Evolutionary conservation across 2,329 filamentous ascomycete genomes (phyloP), one percentile per base, ranked within the genome.

Genomic region (Didymella exigua): DNA sequence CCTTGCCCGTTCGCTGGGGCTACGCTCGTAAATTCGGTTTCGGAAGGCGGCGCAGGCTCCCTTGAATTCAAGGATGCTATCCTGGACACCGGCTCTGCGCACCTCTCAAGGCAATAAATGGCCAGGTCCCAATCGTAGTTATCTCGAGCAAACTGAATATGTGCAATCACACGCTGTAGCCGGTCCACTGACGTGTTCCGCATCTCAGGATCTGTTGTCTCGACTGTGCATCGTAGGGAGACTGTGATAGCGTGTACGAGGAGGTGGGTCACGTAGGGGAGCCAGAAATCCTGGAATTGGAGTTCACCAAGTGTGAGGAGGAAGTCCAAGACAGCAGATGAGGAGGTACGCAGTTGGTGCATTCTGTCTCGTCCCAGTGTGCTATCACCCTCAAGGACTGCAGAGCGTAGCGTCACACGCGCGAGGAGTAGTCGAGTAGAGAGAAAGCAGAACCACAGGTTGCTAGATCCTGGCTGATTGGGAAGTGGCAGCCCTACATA

Each of bases 51-150:
- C 2, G 31, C 54, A 2, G 63, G 62, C 37, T 66, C 59, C n/a
- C 62, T 55, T 9, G 59, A 58, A 34, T 68, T 69, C 7, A 72
- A 47, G 10, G 66, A 65, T 6, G 70, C 71, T n/a, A 77, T 72
- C 47, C 68, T 72, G 6, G 65, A 61, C 14, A 77, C 73, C 0
- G 74, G 65, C 54, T 74, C 73, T 4, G 69, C 65, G 45, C 74
- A 77, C 18, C 74, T 57, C 36, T 84, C 80, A 3, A 84, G 68
- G 38, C 80, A 83, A 68, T 82, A 83, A 43, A 81, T 78, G 7
- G 81, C 81, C 8, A 84, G 76, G 58, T 84, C 82, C 82, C 82
- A 84, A 44, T 81, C 78, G 61, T 81, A 78, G 45, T 81, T 78
- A 26, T 79, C 77, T 13, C 76, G 73, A 19, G 80, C 79, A 41